Percentiles rank a stretch among this genome's conserved stretches.
Conservation (phyloP, 73 alveolate species). For the Paramecium sexaurelia region DNA sequence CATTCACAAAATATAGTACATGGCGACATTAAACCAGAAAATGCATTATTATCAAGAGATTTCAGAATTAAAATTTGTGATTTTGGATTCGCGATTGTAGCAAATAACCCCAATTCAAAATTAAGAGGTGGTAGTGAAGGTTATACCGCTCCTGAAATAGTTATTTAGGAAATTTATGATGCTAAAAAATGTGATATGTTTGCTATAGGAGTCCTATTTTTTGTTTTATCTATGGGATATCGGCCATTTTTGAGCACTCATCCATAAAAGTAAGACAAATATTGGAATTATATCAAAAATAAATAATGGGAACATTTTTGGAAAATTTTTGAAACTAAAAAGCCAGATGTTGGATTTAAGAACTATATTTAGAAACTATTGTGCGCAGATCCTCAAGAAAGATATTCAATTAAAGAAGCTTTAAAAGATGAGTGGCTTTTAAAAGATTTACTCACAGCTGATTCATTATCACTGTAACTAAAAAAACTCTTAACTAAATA, state of each 20-base stretch:
- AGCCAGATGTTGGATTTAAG: neutral
- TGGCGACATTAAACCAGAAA: constrained; percentile 64
- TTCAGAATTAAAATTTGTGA: constrained; percentile 44
- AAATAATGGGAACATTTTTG: constrained; percentile 40
- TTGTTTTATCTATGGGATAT: neutral
- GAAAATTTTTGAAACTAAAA: neutral
- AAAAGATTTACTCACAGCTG: neutral
- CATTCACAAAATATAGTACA: constrained; percentile 29
- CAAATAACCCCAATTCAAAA: neutral
- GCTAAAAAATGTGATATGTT: constrained; percentile 41
- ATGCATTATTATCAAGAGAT: constrained; percentile 5
- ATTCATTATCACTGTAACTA: neutral
- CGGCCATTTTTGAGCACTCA: neutral
- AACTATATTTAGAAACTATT: neutral
- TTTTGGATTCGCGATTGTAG: constrained; percentile 51
- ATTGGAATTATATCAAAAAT: neutral
- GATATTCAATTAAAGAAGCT: neutral
- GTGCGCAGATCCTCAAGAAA: neutral
- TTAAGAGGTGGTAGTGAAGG: constrained; percentile 46
- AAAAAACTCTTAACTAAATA: neutral
- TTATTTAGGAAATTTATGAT: neutral
- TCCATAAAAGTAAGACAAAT: neutral
- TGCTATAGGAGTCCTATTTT: neutral
- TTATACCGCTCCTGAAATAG: constrained; percentile 19
- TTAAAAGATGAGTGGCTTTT: neutral